Conservation (phyloP, 1,284 basidiomycete species). For the Apiotrichum brassicae region DNA sequence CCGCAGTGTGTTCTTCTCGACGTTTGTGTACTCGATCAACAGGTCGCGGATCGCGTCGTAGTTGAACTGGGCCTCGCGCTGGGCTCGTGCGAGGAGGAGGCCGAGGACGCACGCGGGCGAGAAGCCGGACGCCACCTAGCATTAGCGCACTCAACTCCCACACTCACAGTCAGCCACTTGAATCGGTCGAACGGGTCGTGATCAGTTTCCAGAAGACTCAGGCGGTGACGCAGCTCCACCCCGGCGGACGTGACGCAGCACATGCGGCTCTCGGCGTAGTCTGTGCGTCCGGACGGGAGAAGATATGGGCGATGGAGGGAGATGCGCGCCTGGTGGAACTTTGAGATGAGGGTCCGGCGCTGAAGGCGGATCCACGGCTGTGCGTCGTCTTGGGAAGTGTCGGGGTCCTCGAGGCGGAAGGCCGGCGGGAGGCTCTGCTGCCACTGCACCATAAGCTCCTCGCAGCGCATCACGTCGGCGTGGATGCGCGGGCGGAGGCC, state of each 20-base stretch:
- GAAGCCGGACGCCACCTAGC: constrained; percentile 29
- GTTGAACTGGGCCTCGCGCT: constrained; percentile 13
- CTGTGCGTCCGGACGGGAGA: constrained; percentile 10
- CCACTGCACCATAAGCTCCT: constrained; percentile 24
- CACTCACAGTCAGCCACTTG: constrained; percentile 34
- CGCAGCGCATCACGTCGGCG: constrained; percentile 24
- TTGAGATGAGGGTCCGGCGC: constrained; percentile 26
- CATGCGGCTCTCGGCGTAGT: constrained; percentile 16
- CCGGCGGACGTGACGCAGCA: constrained; percentile 21
- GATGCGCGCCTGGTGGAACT: constrained; percentile 30
- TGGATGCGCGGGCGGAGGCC: constrained; percentile 23
- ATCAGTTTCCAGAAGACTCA: constrained; percentile 15
- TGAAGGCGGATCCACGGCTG: constrained; percentile 26
- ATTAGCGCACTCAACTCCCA: background rate
- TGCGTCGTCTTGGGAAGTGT: constrained; percentile 18
- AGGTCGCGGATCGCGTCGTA: constrained; percentile 14
- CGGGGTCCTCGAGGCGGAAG: constrained; percentile 25
- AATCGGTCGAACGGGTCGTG: constrained; percentile 28
- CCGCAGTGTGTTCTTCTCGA: constrained; percentile 11
- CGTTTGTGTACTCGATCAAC: constrained; percentile 9
- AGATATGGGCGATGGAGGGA: constrained; percentile 33
- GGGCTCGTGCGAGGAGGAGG: constrained; percentile 19
- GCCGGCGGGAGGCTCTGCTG: constrained; percentile 22
- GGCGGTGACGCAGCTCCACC: constrained; percentile 25
- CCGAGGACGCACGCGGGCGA: constrained; percentile 27